Percentiles rank a stretch among this genome's conserved stretches.
These are phyloP conservation scores for Candida sakaeoensis DNA, from an alignment of 805 yeast species.

Conservation along the genomic window DNA sequence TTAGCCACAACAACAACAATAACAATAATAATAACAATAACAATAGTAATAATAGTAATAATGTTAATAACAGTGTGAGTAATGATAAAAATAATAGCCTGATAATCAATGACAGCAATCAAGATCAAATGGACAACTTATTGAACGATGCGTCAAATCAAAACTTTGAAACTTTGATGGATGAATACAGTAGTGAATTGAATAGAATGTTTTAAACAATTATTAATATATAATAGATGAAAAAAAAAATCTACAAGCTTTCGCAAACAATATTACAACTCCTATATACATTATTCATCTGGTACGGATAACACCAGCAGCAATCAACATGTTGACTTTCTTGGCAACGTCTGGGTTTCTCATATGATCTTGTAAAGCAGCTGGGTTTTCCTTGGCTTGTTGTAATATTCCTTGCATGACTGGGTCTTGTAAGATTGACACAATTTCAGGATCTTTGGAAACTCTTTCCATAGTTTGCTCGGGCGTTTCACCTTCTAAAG, in stretches of 20 bases:
- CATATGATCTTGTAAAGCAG: slow-evolving; percentile 97
- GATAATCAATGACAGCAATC: background rate
- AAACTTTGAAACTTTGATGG: slow-evolving; percentile 4
- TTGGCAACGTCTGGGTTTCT: slow-evolving; percentile 88
- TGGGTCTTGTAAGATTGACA: slow-evolving; percentile 84
- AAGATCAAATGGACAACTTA: background rate
- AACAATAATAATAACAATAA: background rate
- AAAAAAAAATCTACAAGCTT: background rate
- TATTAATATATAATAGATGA: background rate
- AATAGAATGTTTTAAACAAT: slow-evolving; percentile 2
- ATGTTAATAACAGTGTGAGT: background rate
- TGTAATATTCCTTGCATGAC: slow-evolving; percentile 92
- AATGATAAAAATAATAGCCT: background rate
- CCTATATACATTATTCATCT: slow-evolving; percentile 38
- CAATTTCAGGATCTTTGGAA: slow-evolving; percentile 90
- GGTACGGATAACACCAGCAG: slow-evolving; percentile 95
- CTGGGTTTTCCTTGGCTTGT: slow-evolving; percentile 94
- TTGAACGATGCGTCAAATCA: background rate
- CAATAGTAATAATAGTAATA: background rate
- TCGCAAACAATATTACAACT: too few relatives aligned
- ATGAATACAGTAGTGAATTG: slow-evolving; percentile 2
- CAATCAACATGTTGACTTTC: slow-evolving; percentile 84
- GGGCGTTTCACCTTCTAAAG: slow-evolving; percentile 84
- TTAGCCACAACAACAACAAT: background rate
- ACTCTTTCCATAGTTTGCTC: slow-evolving; percentile 92